phyloP scores from a whole-genome alignment of 2,329 filamentous ascomycete genomes.

The Trichoderma sp. region DNA sequence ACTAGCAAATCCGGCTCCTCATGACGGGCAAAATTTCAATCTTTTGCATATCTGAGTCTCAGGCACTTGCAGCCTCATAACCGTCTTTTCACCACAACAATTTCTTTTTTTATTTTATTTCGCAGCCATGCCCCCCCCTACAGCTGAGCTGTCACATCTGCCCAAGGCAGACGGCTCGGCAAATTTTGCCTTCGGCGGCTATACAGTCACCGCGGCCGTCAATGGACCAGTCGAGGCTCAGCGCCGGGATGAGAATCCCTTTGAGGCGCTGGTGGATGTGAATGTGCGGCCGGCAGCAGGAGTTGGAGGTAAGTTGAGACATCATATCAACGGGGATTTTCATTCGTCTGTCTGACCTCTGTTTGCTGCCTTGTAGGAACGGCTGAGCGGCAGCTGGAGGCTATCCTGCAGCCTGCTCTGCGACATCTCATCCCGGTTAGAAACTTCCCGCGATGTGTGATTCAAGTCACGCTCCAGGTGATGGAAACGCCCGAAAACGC shows the following conservation, averaged over 20 bases:
- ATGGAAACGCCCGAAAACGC: constrained; percentile 66
- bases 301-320: constrained; percentile 60
- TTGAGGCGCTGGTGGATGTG: constrained; percentile 87
- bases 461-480: constrained; percentile 80
- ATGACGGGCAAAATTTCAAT: constrained; percentile 15
- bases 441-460: constrained; percentile 70
- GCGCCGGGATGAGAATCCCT: constrained; percentile 83
- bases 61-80: neutral
- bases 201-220: constrained; percentile 77
- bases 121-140: constrained; percentile 42
- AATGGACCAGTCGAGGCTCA: constrained; percentile 92
- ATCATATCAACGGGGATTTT: neutral
- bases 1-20: constrained; percentile 8
- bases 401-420: constrained; percentile 67
- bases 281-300: constrained; percentile 82
- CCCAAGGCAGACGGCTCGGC: constrained; percentile 76
- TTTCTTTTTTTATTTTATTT: neutral
- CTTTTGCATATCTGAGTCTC: neutral
- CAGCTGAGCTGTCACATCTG: constrained; percentile 54
- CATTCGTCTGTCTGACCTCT: neutral
- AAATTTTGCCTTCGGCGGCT: constrained; percentile 70
- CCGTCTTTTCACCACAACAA: neutral
- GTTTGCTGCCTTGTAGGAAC: constrained; percentile 47
- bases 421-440: constrained; percentile 71
- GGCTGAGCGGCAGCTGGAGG: constrained; percentile 78